Percentiles rank a stretch among this genome's conserved stretches.
Conservation (phyloP, 1,139 yeast species). For the Candida labiduridarum region DNA sequence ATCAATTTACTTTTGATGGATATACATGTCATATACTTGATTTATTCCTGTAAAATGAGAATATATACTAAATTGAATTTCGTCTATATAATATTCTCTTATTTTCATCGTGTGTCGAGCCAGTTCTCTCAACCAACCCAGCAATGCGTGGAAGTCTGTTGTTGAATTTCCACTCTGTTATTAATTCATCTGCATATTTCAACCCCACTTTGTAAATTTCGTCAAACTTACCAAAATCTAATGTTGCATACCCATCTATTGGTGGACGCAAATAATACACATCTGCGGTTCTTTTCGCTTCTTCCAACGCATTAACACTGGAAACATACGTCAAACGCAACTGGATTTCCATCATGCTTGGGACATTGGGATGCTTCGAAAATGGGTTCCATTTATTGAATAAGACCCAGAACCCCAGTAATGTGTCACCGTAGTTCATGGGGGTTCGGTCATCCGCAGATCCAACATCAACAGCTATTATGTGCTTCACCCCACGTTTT, state of each 20-base stretch:
- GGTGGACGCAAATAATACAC: slow-evolving; percentile 94
- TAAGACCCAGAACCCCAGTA: slow-evolving; percentile 91
- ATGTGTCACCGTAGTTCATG: slow-evolving; percentile 88
- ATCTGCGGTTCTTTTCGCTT: slow-evolving; percentile 82
- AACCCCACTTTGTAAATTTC: slow-evolving; percentile 85
- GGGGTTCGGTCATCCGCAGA: slow-evolving; percentile 91
- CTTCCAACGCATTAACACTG: slow-evolving; percentile 88
- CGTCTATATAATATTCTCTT: slow-evolving; percentile 49
- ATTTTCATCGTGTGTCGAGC: slow-evolving; percentile 19
- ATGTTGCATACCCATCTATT: slow-evolving; percentile 84
- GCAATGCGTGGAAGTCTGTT: slow-evolving; percentile 66
- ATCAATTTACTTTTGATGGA: not conserved
- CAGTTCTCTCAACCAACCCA: slow-evolving; percentile 42
- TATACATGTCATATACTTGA: not conserved
- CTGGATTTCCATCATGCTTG: slow-evolving; percentile 94
- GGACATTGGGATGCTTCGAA: slow-evolving; percentile 83
- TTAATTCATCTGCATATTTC: slow-evolving; percentile 64
- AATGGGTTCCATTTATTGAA: slow-evolving; percentile 91
- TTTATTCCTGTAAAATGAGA: not conserved
- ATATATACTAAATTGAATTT: slow-evolving; percentile 54
- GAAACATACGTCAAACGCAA: slow-evolving; percentile 92
- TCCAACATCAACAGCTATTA: slow-evolving; percentile 97
- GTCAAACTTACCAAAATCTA: slow-evolving; percentile 90
- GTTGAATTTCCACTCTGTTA: slow-evolving; percentile 54
- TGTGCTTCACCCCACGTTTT: slow-evolving; percentile 80